Percentiles rank a stretch among this genome's conserved stretches.
These are phyloP conservation scores for Sonneratia alba DNA, from an alignment of 345 rosid genomes.

Conservation along the genomic window DNA sequence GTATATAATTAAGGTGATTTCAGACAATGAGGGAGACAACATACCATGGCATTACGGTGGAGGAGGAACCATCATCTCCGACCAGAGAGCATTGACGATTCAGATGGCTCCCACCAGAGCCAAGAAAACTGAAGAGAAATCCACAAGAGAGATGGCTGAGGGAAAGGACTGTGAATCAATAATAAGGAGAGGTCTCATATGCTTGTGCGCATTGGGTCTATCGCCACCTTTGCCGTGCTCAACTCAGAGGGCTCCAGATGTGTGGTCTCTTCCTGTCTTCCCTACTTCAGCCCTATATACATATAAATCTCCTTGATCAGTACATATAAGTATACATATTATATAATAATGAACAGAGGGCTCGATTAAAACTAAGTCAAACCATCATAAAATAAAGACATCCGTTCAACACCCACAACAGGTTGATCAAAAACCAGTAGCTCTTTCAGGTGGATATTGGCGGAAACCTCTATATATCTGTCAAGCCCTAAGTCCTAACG, in stretches of 20 bases:
- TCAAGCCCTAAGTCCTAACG: no score
- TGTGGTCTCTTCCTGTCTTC: no score
- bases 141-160: neutral
- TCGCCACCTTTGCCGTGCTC: slow-evolving; percentile 2
- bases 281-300: no score
- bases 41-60: neutral
- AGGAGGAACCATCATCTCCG: neutral
- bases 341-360: no score
- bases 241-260: neutral
- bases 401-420: no score
- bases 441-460: no score
- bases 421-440: no score
- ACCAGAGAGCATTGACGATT: neutral
- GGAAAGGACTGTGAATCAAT: neutral
- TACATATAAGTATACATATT: no score
- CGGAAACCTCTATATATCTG: no score
- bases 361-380: no score
- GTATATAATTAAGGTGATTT: neutral
- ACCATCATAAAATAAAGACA: no score
- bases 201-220: neutral
- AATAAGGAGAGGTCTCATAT: neutral
- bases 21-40: neutral
- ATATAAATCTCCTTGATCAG: no score
- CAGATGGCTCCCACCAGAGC: neutral
- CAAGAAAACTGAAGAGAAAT: neutral